Evolutionary conservation across 495 filamentous ascomycete genomes (phyloP), one percentile per base, ranked within the genome.

Genomic region (Neurospora tetrasperma): DNA sequence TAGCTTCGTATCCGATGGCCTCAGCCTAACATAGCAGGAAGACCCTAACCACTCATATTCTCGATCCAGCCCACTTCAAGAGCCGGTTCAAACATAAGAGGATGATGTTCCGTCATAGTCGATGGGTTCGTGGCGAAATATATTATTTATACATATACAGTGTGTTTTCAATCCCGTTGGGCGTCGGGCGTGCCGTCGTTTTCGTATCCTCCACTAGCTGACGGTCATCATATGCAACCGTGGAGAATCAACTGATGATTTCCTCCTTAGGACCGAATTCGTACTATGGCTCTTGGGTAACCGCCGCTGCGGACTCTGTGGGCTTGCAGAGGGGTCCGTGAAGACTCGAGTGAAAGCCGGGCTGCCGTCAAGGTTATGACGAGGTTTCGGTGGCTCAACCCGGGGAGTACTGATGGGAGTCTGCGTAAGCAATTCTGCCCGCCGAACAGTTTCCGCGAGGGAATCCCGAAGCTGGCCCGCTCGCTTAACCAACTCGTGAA

Each of bases 401-500:
- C 83, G 81, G 35, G 83, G 88, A 66, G 80, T 89, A 35, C 78
- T 80, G 71, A 80, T 86, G 42, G 91, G 88, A 74, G 86, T 92
- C 46, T 89, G 85, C 20, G 90, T 84, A 20, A 90, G 85, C 48
- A 90, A 89, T 78, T 97, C 94, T 54, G 92, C 93, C 77, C 90
- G 90, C 70, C 93, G 91, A 74, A 96, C 88, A 14, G 92, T 84
- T 71, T 94, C 92, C 66, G 91, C 91, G 69, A 94, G 82, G 6
- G 88, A 86, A 73, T 92, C 89, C 11, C 88, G 91, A 31, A 97
- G 87, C 14, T 90, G 90, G 41, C 90, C 90, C 3, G 94, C 94
- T 46, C 94, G 91, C 72, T 92, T 89, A 20, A 98, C 94, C 69
- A 98, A 85, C 79, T 95, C 92, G 73, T 90, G 90, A 27, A 98